A percentile compares a stretch with the other conserved stretches of the same genome.
Evolutionary conservation across 345 rosid genomes (phyloP).

Genomic region (Eucalyptus pumila): DNA sequence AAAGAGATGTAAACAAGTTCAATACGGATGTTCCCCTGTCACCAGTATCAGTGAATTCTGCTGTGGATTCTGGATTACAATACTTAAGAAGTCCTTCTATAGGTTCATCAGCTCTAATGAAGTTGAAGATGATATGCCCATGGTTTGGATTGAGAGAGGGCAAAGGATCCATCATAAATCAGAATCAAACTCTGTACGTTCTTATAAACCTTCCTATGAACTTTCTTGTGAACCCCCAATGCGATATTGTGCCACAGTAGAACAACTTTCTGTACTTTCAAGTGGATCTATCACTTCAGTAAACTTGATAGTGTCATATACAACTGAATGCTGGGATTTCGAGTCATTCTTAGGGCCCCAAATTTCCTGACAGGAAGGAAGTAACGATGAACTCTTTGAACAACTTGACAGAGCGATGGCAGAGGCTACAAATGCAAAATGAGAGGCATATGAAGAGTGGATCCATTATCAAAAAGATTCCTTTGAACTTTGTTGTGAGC

Average conservation of each 20-base stretch:
- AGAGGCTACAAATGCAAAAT: slow-evolving; percentile 43
- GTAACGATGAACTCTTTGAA: slow-evolving; percentile 28
- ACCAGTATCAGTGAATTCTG: not conserved
- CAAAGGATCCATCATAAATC: not conserved
- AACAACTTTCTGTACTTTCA: not conserved
- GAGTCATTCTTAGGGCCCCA: not conserved
- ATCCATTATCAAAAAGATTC: not conserved
- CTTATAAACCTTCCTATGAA: not conserved
- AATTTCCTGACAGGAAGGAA: slow-evolving; percentile 41
- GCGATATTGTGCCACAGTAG: not conserved
- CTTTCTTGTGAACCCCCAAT: not conserved
- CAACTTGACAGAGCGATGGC: slow-evolving; percentile 30
- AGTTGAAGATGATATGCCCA: not conserved
- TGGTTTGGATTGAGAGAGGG: not conserved
- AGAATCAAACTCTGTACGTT: not conserved
- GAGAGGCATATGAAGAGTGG: slow-evolving; percentile 47
- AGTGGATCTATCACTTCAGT: not conserved
- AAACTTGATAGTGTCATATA: not conserved
- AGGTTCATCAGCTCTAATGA: not conserved
- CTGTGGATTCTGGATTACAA: not conserved
- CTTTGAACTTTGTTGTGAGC: not conserved
- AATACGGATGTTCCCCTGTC: not conserved
- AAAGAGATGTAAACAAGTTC: not conserved
- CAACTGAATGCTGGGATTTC: not conserved
- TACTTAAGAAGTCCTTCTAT: not conserved